phyloP scores from a whole-genome alignment of 352 stramenopile species.

The Phytophthora pluvialis region DNA sequence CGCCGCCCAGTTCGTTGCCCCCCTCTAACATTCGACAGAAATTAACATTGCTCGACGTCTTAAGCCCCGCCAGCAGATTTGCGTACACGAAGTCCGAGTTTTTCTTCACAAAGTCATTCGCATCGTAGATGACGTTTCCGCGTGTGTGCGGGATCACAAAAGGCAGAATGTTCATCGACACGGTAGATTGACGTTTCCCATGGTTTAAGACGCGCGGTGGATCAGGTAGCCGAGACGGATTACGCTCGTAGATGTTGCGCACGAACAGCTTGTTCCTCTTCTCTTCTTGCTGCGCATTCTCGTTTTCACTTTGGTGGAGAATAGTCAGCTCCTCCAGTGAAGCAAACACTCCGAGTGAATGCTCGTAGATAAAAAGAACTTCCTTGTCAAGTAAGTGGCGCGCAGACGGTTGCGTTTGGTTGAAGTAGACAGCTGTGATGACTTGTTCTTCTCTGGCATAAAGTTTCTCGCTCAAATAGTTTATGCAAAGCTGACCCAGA shows the following conservation, averaged over 20 bases:
- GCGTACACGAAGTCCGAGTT: conserved; percentile 66
- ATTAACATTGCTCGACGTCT: conserved; percentile 30
- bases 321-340: conserved; percentile 75
- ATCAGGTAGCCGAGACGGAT: conserved; percentile 29
- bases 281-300: conserved; percentile 48
- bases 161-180: conserved; percentile 25
- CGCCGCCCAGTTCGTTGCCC: not conserved
- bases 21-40: conserved; percentile 40
- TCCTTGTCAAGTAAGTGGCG: conserved; percentile 14
- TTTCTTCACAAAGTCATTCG: conserved; percentile 70
- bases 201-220: conserved; percentile 26
- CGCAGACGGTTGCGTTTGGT: not conserved
- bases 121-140: conserved; percentile 61
- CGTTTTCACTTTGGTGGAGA: conserved; percentile 63
- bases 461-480: conserved; percentile 85
- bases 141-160: conserved; percentile 63
- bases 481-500: conserved; percentile 83
- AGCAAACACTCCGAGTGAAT: conserved; percentile 62
- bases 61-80: conserved; percentile 43
- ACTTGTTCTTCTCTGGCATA: conserved; percentile 53
- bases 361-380: conserved; percentile 56
- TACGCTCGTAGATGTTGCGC: conserved; percentile 68
- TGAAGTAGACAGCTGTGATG: conserved; percentile 19
- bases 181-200: conserved; percentile 8
- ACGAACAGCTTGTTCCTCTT: conserved; percentile 78